Base-by-base conservation (phyloP, 2,329 filamentous ascomycete genomes). In the Lachnellula hyalina region DNA sequence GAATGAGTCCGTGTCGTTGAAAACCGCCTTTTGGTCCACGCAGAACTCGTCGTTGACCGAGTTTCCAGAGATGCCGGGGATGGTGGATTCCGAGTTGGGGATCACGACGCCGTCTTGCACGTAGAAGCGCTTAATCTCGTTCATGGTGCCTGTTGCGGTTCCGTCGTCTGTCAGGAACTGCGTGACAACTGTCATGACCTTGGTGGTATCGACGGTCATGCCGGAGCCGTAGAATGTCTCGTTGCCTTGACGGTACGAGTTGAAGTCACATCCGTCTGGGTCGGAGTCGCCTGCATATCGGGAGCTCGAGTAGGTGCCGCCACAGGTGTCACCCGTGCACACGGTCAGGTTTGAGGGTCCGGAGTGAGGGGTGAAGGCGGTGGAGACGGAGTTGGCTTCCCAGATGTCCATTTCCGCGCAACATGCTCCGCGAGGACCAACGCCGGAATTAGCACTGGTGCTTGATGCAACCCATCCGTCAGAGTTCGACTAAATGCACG, bases 331-430 rank as follows among this genome's bases (percentile, higher is more conserved):
- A 6, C 64, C 64, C 6, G 38, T 47, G 71, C 79, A 82, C 1
- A 41, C 47, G 15, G 58, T 73, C 72, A 55, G 66, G 65, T 73
- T 6, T 69, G 67, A 53, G 71, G 71, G 72, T 15, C 81, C 84
- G 46, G 78, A 72, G 66, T 85, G 81, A 23, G 82, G 80, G 7
- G 82, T 85, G 61, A 75, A 74, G 23, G 81, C 82, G 19, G 73
- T 75, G 21, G 81, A 76, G 63, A 81, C 75, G 52, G 72, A 76
- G 72, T 85, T 84, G 49, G 81, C 80, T 69, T 85, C 82, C 81
- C 81, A 84, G 66, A 84, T 76, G 64, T 87, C 84, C 78, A 87
- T 84, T 70, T 87, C 84, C 41, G 78, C 71, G 68, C 84, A 87
- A 77, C 84, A 86, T 41, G 82, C 75, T 59, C 84, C 84, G 49